These are phyloP conservation scores for Suillus tomentosus DNA, from an alignment of 768 basidiomycete genomes.

Conservation along the genomic window DNA sequence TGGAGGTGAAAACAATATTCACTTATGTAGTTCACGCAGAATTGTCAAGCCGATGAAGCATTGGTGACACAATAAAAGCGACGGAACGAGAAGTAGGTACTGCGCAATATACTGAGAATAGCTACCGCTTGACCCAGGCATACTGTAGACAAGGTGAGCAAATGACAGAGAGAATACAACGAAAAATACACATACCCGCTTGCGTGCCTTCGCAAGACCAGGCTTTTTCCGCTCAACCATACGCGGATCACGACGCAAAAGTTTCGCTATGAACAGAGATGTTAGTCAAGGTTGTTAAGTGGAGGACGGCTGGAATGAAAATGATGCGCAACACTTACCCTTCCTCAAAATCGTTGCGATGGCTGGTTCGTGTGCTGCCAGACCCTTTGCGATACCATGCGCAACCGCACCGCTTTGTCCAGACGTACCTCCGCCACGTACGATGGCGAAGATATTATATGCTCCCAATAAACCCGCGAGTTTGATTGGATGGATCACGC, in stretches of 20 bases:
- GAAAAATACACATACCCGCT: constrained; percentile 62
- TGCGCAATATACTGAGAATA: background rate
- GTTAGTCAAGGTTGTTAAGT: constrained; percentile 6
- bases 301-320: background rate
- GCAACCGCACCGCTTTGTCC: constrained; percentile 91
- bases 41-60: background rate
- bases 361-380: constrained; percentile 70
- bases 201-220: constrained; percentile 87
- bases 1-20: background rate
- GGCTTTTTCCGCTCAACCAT: constrained; percentile 99
- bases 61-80: background rate
- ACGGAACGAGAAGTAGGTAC: background rate
- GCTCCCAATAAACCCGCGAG: constrained; percentile 82
- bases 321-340: constrained; percentile 49
- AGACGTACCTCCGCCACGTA: constrained; percentile 85
- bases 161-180: background rate
- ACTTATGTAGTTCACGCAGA: background rate
- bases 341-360: constrained; percentile 65
- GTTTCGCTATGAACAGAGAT: constrained; percentile 57
- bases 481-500: constrained; percentile 80
- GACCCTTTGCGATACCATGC: constrained; percentile 73
- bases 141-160: constrained; percentile 49
- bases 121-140: constrained; percentile 95
- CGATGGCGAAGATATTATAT: constrained; percentile 76
- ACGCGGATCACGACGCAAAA: constrained; percentile 89